Evolutionary conservation across 164 flowering plant genomes (phyloP), one percentile per base, ranked within the genome.

Genomic region (Chimonanthus praecox): DNA sequence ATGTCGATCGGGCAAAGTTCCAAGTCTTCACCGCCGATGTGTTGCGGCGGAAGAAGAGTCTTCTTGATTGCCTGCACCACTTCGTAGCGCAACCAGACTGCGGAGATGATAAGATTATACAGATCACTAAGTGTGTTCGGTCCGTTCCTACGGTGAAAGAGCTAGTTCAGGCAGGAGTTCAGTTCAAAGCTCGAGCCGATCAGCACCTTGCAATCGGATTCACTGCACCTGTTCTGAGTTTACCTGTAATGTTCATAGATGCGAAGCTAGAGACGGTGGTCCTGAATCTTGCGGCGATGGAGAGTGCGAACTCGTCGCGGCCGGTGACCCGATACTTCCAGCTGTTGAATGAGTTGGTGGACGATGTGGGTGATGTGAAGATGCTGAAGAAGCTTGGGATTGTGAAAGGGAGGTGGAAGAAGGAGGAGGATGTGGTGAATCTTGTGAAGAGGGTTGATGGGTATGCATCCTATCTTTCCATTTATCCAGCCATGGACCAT

Each of bases 41-140:
- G 6, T 71, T 46, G 48, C 20, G 7, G 15, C 46, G 49, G 10
- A 15, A 64, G 3, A 44, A 3, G 7, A 46, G 48, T 62, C 75
- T 73, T 15, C 75, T 73, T 21, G 70, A 67, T 6, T 73, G 75
- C 75, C 47, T 73, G 13, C 70, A 73, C 75, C 16, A 51, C n/a
- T 45, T 47, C 64, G 46, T 70, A 21, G 63, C 21, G 63, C 20
- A 21, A 7, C 33, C 54, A 46, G 21, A n/a, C 15, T n/a, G 60
- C 11, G 16, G 16, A 4, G 16, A 54, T 2, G 10, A 15, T 10
- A n/a, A n/a, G 5, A 54, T 11, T 13, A 54, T 13, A 11, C 8
- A 15, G 43, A 16, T 44, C 16, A 48, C 71, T n/a, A 20, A 16
- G 18, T 16, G 10, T 7, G 4, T 48, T 48, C 5, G 45, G 60